Base-by-base conservation (phyloP, 768 basidiomycete species). In the Podaxis pistillaris region DNA sequence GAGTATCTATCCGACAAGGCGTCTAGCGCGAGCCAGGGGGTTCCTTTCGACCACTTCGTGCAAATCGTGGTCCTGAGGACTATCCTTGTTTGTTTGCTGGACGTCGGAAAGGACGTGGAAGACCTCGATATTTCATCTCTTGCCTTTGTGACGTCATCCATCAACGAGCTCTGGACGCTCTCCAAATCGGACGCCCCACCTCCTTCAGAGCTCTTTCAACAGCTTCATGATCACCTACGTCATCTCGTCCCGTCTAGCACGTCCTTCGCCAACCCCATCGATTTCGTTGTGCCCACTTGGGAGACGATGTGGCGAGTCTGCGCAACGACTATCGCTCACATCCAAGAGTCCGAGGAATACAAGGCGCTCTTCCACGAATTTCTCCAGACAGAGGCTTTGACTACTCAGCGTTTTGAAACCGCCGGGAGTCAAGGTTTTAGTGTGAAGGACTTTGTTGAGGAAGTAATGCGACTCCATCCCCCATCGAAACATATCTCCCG, bases 291-390 rank as follows among this genome's bases (percentile, higher is more conserved):
- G 49, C 86, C 86, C 0, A 72, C 82, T 0, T 88, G 84, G 76
- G 87, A 88, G 68, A 83, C 82, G 0, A 71, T 87, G 50, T 88
- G 87, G 87, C 79, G 85, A 12, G 79, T 87, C 22, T 74, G 85
- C 56, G 86, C 86, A 1, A 72, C 74, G 5, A 67, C 74, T 0
- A 68, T 82, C 0, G 78, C 81, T 0, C 71, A 79, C 55, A 71
- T 76, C 13, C 70, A 74, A n/a, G 62, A 74, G 3, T 66, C 75
- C 13, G 19, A 46, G 3, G 53, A 36, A 22, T 62, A 56, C 22
- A 63, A 66, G 8, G 61, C 63, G 0, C 63, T 67, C 9, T 53
- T 64, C 37, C 52, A 70, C 8, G 69, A 72, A 0, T 79, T 87
- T 59, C 56, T 68, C 3, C 70, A 73, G 5, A 76, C 85, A 49